A percentile compares a stretch with the other conserved stretches of the same genome.
phyloP scores from a whole-genome alignment of 805 yeast genomes.

The Ogataea corticis region DNA sequence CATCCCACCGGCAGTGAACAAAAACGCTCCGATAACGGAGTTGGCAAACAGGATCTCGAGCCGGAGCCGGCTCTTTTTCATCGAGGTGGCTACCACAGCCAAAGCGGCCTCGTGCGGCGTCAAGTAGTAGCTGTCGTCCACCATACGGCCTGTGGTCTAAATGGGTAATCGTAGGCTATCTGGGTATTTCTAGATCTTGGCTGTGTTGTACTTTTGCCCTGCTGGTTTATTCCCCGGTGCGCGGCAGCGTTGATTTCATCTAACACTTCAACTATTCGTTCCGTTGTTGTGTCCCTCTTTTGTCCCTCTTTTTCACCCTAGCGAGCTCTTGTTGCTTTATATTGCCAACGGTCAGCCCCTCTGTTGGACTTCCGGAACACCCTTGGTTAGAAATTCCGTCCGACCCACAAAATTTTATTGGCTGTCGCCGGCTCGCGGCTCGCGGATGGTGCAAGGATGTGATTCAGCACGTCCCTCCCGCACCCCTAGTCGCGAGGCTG shows the following conservation, averaged over 20 bases:
- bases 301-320: background rate
- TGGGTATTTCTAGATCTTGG: background rate
- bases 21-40: slow-evolving; percentile 66
- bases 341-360: slow-evolving; percentile 1
- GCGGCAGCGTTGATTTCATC: background rate
- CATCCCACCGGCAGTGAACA: slow-evolving; percentile 76
- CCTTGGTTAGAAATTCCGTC: slow-evolving; percentile 1
- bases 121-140: slow-evolving; percentile 56
- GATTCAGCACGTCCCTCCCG: slow-evolving; percentile 4
- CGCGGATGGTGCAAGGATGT: background rate
- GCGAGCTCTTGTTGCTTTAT: slow-evolving; percentile 1
- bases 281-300: background rate
- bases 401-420: slow-evolving; percentile 8
- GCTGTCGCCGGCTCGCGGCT: background rate
- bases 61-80: slow-evolving; percentile 75
- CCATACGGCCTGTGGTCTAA: slow-evolving; percentile 23
- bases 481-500: too few species aligned
- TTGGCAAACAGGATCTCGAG: slow-evolving; percentile 60
- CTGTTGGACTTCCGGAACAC: background rate
- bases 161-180: slow-evolving; percentile 7
- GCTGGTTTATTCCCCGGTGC: too few species aligned
- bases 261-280: too few species aligned
- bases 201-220: slow-evolving; percentile 3
- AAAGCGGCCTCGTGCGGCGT: slow-evolving; percentile 81
- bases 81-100: slow-evolving; percentile 81